Evolutionary conservation across 2,329 filamentous ascomycete genomes (phyloP), one percentile per base, ranked within the genome.

Genomic region (Colletotrichum liriopes): DNA sequence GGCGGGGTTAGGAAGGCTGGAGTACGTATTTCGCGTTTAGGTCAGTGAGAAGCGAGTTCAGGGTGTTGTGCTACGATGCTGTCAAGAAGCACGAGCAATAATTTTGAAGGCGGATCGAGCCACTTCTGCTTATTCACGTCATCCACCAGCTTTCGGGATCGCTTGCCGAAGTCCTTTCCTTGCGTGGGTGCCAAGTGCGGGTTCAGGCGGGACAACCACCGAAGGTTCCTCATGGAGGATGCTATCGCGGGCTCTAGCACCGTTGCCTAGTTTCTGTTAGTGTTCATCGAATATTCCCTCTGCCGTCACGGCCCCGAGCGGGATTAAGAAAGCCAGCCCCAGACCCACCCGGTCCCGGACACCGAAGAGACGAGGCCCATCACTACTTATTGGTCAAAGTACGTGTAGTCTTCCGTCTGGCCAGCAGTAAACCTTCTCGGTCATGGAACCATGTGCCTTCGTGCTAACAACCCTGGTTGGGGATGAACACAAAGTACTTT

Each of bases 201-300:
- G 29, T 20, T 26, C 20, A 14, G 7, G 23, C 16, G 23, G 35
- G 23, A 26, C 23, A n/a, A 12, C 8, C 29, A 11, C 20, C 23
- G 9, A 23, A 16, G 41, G 6, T 32, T 49, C 5, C 43, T 4
- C 26, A 51, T 14, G 35, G n/a, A 47, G 26, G 47, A 39, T 20
- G 45, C 26, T 51, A 66, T 59, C 43, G 43, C 43, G 18, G 14
- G 23, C 35, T 16, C 35, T 51, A 35, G 20, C 7, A 32, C 16
- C 12, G 18, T 18, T 11, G 20, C 52, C 32, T 45, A n/a, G 18
- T 5, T 16, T 54, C 49, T 49, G 63, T 65, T 59, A 65, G 54
- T 39, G 35, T 9, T 26, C 35, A 4, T 1, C 1, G 29, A 37
- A 32, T 45, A 14, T 14, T 47, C 3, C 20, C 43, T 49, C 26